Evolutionary conservation across 2,329 filamentous ascomycete species (phyloP), one percentile per base, ranked within the genome.

Genomic region (Colletotrichum tropicicola): DNA sequence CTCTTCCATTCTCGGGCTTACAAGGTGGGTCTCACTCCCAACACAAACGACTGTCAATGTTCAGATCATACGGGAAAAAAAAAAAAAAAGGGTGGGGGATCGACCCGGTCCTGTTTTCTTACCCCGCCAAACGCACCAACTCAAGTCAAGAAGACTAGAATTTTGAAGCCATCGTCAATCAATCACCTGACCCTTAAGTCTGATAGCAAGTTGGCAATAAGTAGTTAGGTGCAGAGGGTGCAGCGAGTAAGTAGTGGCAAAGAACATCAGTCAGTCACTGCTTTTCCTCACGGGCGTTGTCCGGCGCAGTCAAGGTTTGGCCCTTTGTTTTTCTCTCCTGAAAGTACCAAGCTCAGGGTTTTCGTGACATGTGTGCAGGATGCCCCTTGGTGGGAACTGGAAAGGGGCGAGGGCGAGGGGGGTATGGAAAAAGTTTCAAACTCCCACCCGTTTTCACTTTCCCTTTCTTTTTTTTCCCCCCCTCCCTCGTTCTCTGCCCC

Each of bases 1-100:
- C 32, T 69, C n/a, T n/a, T n/a, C n/a, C n/a, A n/a, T n/a, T n/a
- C n/a, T n/a, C n/a, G n/a, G n/a, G n/a, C n/a, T n/a, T n/a, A n/a
- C n/a, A n/a, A n/a, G n/a, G n/a, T n/a, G n/a, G n/a, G n/a, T n/a
- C n/a, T n/a, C n/a, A n/a, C n/a, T n/a, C n/a, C n/a, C n/a, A n/a
- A n/a, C n/a, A n/a, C n/a, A n/a, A n/a, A n/a, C n/a, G n/a, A n/a
- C n/a, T n/a, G n/a, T n/a, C n/a, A n/a, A n/a, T n/a, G n/a, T n/a
- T n/a, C n/a, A n/a, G n/a, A n/a, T n/a, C n/a, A n/a, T n/a, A n/a
- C n/a, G n/a, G n/a, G n/a, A n/a, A n/a, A n/a, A n/a, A n/a, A n/a
- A n/a, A n/a, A n/a, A n/a, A n/a, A n/a, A n/a, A n/a, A n/a, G 15
- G 37, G 51, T 43, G 51, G 51, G 51, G 51, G 51, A 44, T 43